Evolutionary conservation across 2,329 filamentous ascomycete species (phyloP), one percentile per base, ranked within the genome.

Genomic region (Epichloe elymi): DNA sequence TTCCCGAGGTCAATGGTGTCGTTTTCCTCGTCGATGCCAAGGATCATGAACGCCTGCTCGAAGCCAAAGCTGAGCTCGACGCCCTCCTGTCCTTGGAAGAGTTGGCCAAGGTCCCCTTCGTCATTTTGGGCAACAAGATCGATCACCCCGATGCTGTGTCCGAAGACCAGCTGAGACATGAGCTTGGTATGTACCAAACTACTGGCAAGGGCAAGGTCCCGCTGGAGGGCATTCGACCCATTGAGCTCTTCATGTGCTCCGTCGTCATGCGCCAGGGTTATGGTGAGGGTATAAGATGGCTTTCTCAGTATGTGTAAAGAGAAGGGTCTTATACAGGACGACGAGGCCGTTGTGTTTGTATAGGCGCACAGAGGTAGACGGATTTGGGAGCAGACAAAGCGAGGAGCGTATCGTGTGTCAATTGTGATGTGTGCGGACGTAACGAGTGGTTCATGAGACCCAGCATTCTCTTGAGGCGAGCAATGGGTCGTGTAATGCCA

Each of bases 231-330:
- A 95, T 95, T 70, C 79, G 90, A 61, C 88, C 90, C 23, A 91
- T 98, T 64, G 93, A 98, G 78, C 81, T 97, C 56, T 97, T 97
- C 72, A 95, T 98, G 93, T 97, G 90, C 80, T 95, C 88, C 62
- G 90, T 97, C 60, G 91, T 97, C 56, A 95, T 96, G 88, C 82
- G 91, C 70, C 91, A 97, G 76, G 93, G 86, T 58, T 95, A 95
- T 68, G 88, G 88, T 50, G 89, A 95, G 61, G 89, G 79, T 61
- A 91, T 95, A 70, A 82, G 88, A 73, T 95, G 88, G 89, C 70
- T 95, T 70, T 88, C 87, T 51, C 88, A 94, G 76, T 95, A 94
- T 65, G 87, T 94, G 66, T 94, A 85, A 74, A 15, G 35, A 47
- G 53, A 45, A 1, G 19, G 10, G 15, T 30, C 36, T 35, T 17